A percentile compares a stretch with the other conserved stretches of the same genome.
phyloP scores from a whole-genome alignment of 2,329 filamentous ascomycete genomes.

The Alternaria incomplexa region DNA sequence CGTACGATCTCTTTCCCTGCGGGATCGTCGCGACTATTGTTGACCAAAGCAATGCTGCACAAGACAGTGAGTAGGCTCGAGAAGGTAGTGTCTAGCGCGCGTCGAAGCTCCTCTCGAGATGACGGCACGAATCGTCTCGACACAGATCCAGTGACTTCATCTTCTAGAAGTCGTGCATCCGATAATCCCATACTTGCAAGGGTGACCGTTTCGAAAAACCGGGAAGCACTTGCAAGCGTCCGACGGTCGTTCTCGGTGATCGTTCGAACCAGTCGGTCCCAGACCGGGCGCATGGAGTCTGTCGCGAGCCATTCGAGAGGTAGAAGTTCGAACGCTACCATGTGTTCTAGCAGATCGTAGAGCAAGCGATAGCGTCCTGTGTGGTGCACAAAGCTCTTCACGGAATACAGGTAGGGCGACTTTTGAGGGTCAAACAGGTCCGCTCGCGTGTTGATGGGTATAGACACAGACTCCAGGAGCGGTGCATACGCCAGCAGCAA shows the following conservation, averaged over 20 bases:
- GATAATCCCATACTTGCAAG: constrained; percentile 38
- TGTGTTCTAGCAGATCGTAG: constrained; percentile 42
- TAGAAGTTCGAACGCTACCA: constrained; percentile 43
- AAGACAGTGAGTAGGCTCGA: constrained; percentile 44
- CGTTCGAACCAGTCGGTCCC: constrained; percentile 42
- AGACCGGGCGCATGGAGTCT: constrained; percentile 42
- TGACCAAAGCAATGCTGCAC: constrained; percentile 41
- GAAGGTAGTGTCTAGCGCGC: constrained; percentile 44
- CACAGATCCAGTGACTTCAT: constrained; percentile 21
- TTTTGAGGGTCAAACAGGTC: constrained; percentile 36
- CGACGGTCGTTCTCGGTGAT: constrained; percentile 38
- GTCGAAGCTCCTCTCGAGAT: constrained; percentile 33
- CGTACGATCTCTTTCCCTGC: constrained; percentile 18
- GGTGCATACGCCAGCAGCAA: constrained; percentile 38
- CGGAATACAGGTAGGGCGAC: constrained; percentile 34
- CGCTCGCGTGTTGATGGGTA: constrained; percentile 32
- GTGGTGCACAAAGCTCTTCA: constrained; percentile 34
- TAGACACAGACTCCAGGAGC: constrained; percentile 27
- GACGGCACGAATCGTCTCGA: constrained; percentile 32
- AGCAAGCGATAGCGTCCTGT: constrained; percentile 41
- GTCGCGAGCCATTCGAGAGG: constrained; percentile 50
- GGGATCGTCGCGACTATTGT: constrained; percentile 23
- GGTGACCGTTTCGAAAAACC: constrained; percentile 40
- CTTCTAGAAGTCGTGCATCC: constrained; percentile 29
- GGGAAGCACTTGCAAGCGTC: constrained; percentile 31